phyloP scores from a whole-genome alignment of 352 stramenopile genomes.

The Pythium apleroticum region DNA sequence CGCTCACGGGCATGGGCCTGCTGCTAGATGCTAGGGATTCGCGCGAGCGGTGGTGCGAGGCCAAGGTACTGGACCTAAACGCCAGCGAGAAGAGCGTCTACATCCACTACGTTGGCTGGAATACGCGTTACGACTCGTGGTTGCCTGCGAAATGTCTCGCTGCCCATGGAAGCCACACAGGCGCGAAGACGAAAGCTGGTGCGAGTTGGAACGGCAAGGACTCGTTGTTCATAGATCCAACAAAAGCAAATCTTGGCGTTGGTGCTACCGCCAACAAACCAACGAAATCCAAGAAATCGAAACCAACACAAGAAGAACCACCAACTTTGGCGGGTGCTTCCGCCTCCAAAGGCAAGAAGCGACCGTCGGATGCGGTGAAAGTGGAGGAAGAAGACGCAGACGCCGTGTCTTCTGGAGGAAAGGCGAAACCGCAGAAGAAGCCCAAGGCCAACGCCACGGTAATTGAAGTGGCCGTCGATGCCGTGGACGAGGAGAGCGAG shows the following conservation, averaged over 20 bases:
- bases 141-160: conserved; percentile 40
- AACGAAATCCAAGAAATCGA: conserved; percentile 2
- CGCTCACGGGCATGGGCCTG: conserved; percentile 36
- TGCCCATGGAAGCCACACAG: conserved; percentile 54
- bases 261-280: conserved; percentile 13
- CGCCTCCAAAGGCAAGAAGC: background rate
- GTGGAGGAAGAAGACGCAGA: background rate
- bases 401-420: background rate
- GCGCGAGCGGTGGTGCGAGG: conserved; percentile 58
- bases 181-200: conserved; percentile 25
- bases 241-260: background rate
- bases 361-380: background rate
- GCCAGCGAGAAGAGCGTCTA: conserved; percentile 35
- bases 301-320: conserved; percentile 6
- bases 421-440: conserved; percentile 12
- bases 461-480: conserved; percentile 49
- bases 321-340: background rate
- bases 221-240: conserved; percentile 21
- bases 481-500: conserved; percentile 51
- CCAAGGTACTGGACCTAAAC: conserved; percentile 56
- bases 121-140: conserved; percentile 71
- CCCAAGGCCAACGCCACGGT: background rate
- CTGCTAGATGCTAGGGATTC: conserved; percentile 63
- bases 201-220: conserved; percentile 55
- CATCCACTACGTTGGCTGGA: conserved; percentile 81